phyloP scores from a whole-genome alignment of 2,329 filamentous ascomycete species.

The Herpotrichia juniperi region DNA sequence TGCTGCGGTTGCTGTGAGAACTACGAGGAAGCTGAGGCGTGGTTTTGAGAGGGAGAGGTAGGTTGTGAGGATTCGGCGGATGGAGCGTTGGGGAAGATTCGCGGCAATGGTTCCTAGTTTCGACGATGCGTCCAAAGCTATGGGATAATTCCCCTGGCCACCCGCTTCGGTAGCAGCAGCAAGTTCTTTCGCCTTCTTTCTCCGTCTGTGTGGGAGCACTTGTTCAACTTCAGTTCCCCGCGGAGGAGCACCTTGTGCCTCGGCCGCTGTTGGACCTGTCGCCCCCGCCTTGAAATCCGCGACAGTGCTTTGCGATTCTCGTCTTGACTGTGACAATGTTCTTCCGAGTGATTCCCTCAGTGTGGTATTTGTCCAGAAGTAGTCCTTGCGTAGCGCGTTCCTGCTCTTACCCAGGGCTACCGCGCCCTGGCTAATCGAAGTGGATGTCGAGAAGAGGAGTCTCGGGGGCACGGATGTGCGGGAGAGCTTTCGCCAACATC shows the following conservation, averaged over 20 bases:
- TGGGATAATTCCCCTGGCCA: slow-evolving; percentile 38
- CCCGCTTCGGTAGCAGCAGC: slow-evolving; percentile 14
- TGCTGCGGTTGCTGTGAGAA: slow-evolving; percentile 86
- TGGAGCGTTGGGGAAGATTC: slow-evolving; percentile 60
- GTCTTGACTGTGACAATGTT: slow-evolving; percentile 23
- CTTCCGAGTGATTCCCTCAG: slow-evolving; percentile 39
- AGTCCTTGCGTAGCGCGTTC: slow-evolving; percentile 43
- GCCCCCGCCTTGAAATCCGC: slow-evolving; percentile 16
- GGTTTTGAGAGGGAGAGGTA: slow-evolving; percentile 95
- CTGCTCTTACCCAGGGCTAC: slow-evolving; percentile 35
- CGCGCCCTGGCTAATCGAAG: slow-evolving; percentile 33
- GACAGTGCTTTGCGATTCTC: slow-evolving; percentile 40
- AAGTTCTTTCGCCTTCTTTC: slow-evolving; percentile 29
- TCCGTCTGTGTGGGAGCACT: slow-evolving; percentile 42
- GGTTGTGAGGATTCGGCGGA: slow-evolving; percentile 73
- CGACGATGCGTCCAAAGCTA: slow-evolving; percentile 65
- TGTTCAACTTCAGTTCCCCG: slow-evolving; percentile 23
- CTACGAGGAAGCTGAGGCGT: slow-evolving; percentile 86
- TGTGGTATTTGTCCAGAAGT: slow-evolving; percentile 46
- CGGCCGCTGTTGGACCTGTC: slow-evolving; percentile 6
- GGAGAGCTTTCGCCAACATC: slow-evolving; percentile 40
- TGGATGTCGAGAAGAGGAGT: slow-evolving; percentile 35
- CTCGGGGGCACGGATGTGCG: slow-evolving; percentile 25
- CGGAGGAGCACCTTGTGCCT: slow-evolving; percentile 12
- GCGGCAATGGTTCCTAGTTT: slow-evolving; percentile 64